Evolutionary conservation across 257 asterid genomes (phyloP).

Genomic region (Rauvolfia tetraphylla): DNA sequence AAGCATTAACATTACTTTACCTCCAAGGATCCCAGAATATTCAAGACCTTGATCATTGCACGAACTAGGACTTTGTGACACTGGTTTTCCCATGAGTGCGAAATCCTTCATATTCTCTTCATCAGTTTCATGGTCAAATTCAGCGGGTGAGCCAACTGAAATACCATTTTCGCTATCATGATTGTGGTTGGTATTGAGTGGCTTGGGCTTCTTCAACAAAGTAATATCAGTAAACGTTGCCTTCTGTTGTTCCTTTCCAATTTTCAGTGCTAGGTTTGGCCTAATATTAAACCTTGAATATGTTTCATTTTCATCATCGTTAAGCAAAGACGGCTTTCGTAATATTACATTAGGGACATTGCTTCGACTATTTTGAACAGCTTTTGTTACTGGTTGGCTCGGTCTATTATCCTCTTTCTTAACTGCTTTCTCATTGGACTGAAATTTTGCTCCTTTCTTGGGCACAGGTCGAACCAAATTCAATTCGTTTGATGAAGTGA

Average conservation of each 20-base stretch:
- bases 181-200: conserved; percentile 24
- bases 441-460: conserved; percentile 62
- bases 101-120: conserved; percentile 22
- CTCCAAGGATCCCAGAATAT: conserved; percentile 21
- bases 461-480: conserved; percentile 77
- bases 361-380: conserved; percentile 36
- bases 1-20: conserved; percentile 17
- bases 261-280: conserved; percentile 63
- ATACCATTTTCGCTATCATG: conserved; percentile 24
- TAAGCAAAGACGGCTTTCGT: conserved; percentile 58
- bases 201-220: conserved; percentile 73
- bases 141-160: conserved; percentile 26
- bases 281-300: conserved; percentile 50
- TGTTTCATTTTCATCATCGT: conserved; percentile 42
- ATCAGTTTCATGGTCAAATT: conserved; percentile 19
- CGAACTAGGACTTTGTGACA: conserved; percentile 26
- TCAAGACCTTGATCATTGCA: conserved; percentile 38
- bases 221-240: conserved; percentile 72
- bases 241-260: conserved; percentile 55
- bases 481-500: conserved; percentile 44
- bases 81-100: conserved; percentile 43
- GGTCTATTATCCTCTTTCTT: conserved; percentile 25
- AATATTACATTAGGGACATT: conserved; percentile 74
- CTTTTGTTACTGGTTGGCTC: conserved; percentile 23
- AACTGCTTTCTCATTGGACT: conserved; percentile 37